These are phyloP conservation scores for Fusarium sp. DNA, from an alignment of 2,329 filamentous ascomycete genomes.

Conservation along the genomic window DNA sequence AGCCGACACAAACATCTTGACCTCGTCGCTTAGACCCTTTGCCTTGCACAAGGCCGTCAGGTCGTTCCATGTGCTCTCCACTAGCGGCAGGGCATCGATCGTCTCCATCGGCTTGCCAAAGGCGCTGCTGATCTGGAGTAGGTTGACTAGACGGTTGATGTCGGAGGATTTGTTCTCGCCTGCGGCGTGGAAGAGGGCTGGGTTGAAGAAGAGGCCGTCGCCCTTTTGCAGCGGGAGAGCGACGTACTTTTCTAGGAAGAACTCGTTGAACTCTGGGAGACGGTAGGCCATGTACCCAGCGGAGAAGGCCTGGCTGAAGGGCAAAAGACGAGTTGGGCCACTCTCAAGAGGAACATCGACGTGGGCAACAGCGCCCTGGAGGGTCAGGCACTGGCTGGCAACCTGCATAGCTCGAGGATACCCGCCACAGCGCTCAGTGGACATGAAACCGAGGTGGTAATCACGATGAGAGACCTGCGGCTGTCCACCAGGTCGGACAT, in stretches of 20 bases:
- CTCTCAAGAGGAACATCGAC: constrained; percentile 68
- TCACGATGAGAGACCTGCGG: constrained; percentile 71
- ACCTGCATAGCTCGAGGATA: constrained; percentile 66
- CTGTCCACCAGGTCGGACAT: constrained; percentile 68
- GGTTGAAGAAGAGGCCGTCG: constrained; percentile 74
- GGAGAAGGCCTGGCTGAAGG: constrained; percentile 69
- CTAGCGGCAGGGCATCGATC: constrained; percentile 63
- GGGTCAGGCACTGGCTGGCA: constrained; percentile 67
- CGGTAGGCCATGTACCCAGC: constrained; percentile 71
- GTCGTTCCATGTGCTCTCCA: constrained; percentile 59
- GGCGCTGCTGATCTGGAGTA: constrained; percentile 71
- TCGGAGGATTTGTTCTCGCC: constrained; percentile 64
- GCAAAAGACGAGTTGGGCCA: constrained; percentile 71
- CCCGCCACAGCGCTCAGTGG: constrained; percentile 55
- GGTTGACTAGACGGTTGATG: constrained; percentile 68
- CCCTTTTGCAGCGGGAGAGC: constrained; percentile 64
- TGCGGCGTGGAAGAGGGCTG: constrained; percentile 72
- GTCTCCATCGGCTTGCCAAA: constrained; percentile 75
- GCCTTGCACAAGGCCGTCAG: constrained; percentile 48
- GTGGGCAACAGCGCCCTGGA: constrained; percentile 74
- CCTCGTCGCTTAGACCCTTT: constrained; percentile 54
- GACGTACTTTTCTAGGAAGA: constrained; percentile 65
- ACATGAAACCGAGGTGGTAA: constrained; percentile 74
- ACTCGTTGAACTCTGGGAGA: constrained; percentile 62
- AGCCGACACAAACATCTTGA: constrained; percentile 61